These are phyloP conservation scores for Stevia rebaudiana DNA, from an alignment of 140 eudicot species.

Conservation along the genomic window DNA sequence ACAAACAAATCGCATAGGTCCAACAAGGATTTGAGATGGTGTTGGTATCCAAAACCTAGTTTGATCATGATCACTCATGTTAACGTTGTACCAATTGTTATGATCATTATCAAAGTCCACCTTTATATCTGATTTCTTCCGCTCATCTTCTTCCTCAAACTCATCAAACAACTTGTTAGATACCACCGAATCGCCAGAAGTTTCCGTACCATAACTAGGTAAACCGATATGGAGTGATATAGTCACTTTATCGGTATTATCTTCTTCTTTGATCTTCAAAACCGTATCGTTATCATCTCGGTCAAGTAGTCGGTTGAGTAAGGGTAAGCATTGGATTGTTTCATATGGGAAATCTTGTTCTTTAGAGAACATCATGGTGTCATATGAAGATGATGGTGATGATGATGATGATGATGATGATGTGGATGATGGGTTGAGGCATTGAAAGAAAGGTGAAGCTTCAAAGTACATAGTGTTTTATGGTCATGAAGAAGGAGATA, in stretches of 20 bases:
- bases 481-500: slow-evolving; percentile 22
- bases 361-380: slow-evolving; percentile 47
- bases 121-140: slow-evolving; percentile 27
- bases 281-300: slow-evolving; percentile 35
- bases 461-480: slow-evolving; percentile 47
- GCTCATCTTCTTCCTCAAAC: slow-evolving; percentile 36
- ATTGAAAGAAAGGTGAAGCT: slow-evolving; percentile 63
- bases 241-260: slow-evolving; percentile 37
- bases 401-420: slow-evolving; percentile 28
- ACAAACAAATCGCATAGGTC: slow-evolving; percentile 91
- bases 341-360: slow-evolving; percentile 28
- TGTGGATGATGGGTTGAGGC: slow-evolving; percentile 65
- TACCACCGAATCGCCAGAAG: slow-evolving; percentile 15
- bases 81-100: slow-evolving; percentile 9
- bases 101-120: slow-evolving; percentile 10
- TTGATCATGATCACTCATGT: slow-evolving; percentile 16
- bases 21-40: slow-evolving; percentile 86
- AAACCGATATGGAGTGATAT: slow-evolving; percentile 74
- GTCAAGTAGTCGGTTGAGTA: slow-evolving; percentile 45
- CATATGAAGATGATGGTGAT: slow-evolving; percentile 27
- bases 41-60: slow-evolving; percentile 93
- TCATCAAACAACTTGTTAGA: slow-evolving; percentile 18
- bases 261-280: slow-evolving; percentile 36
- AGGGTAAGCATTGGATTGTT: slow-evolving; percentile 61
- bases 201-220: slow-evolving; percentile 35